These are phyloP conservation scores for Phytophthora vignae DNA, from an alignment of 352 stramenopile genomes.

Conservation along the genomic window DNA sequence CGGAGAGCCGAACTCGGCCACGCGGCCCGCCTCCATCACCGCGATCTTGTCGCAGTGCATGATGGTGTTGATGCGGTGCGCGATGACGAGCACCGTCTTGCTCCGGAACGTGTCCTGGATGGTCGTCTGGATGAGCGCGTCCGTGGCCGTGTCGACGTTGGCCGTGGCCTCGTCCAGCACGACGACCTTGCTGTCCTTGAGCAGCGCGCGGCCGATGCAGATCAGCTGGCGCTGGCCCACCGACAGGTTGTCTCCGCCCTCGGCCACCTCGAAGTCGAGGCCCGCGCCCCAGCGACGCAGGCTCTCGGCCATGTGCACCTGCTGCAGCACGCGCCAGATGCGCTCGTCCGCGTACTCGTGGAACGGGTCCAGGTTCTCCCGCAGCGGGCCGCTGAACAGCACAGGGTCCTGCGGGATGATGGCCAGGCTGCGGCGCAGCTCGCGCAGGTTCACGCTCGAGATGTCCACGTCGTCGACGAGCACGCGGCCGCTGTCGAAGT, in stretches of 20 bases:
- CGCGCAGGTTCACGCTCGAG: conserved; percentile 41
- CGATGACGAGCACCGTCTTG: conserved; percentile 93
- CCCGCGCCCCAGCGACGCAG: conserved; percentile 50
- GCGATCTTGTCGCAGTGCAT: conserved; percentile 92
- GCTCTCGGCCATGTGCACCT: conserved; percentile 75
- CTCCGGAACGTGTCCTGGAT: conserved; percentile 91
- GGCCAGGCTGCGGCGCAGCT: conserved; percentile 34
- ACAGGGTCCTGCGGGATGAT: conserved; percentile 87
- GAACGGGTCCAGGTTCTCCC: conserved; percentile 93
- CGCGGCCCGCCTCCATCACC: conserved; percentile 86
- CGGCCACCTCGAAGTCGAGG: conserved; percentile 90
- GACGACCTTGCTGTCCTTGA: conserved; percentile 46
- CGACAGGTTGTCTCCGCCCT: conserved; percentile 94
- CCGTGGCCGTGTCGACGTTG: conserved; percentile 72
- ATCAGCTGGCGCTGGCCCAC: conserved; percentile 96
- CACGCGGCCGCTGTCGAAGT: conserved; percentile 67
- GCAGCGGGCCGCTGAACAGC: conserved; percentile 78
- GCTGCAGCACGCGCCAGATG: conserved; percentile 28
- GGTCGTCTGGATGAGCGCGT: conserved; percentile 61
- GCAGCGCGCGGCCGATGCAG: conserved; percentile 93
- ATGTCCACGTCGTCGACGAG: conserved; percentile 90
- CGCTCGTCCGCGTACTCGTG: conserved; percentile 63
- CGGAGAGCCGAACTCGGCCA: conserved; percentile 93
- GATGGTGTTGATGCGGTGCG: conserved; percentile 45
- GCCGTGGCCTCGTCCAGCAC: conserved; percentile 97